Evolutionary conservation across 352 stramenopile species (phyloP).

Genomic region (Phytopythium vexans): DNA sequence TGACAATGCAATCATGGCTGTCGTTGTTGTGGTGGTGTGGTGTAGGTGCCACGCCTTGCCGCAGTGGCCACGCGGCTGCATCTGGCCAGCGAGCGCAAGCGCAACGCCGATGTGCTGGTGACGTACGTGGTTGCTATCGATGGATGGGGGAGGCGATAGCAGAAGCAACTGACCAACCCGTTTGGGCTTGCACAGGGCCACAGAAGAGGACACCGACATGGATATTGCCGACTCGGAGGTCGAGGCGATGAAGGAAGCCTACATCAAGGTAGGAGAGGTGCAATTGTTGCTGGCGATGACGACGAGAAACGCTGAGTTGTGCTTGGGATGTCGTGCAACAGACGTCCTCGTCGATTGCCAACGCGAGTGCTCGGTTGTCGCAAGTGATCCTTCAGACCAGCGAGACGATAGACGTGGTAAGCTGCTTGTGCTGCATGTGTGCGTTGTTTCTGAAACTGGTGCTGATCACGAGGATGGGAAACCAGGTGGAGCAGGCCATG

Average conservation of each 20-base stretch:
- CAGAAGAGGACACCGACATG: slow-evolving; percentile 20
- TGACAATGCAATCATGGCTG: not conserved
- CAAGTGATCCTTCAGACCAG: slow-evolving; percentile 55
- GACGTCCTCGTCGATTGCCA: slow-evolving; percentile 57
- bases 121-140: slow-evolving; percentile 17
- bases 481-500: slow-evolving; percentile 65
- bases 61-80: slow-evolving; percentile 48
- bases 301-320: not conserved
- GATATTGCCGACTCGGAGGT: slow-evolving; percentile 41
- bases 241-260: slow-evolving; percentile 43
- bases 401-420: slow-evolving; percentile 69
- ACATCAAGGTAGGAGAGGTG: slow-evolving; percentile 37
- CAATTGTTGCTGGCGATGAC: no score
- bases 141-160: no score
- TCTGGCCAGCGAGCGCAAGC: slow-evolving; percentile 53
- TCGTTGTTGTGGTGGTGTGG: not conserved
- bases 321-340: slow-evolving; percentile 11
- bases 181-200: slow-evolving; percentile 13
- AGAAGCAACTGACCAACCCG: not conserved
- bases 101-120: slow-evolving; percentile 44
- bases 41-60: slow-evolving; percentile 48
- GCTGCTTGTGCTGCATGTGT: not conserved
- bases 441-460: slow-evolving; percentile 1
- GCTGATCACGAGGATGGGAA: not conserved
- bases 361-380: slow-evolving; percentile 47